Percentiles rank a stretch among this genome's conserved stretches.
Evolutionary conservation across 768 basidiomycete species (phyloP).

Genomic region (Pleurotus sapidus): DNA sequence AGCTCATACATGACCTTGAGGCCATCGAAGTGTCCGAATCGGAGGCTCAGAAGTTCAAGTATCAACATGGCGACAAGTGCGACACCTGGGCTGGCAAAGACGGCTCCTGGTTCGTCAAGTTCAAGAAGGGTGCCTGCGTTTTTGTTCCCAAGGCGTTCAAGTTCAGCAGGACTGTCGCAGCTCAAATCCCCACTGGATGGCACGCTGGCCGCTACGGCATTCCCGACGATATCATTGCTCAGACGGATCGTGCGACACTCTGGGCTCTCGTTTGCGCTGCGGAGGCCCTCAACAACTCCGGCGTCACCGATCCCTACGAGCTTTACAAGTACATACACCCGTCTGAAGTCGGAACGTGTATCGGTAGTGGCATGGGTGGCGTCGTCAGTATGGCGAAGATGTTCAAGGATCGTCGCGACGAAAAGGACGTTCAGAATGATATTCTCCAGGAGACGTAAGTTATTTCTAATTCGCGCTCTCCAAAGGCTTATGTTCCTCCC

Average conservation of each 20-base stretch:
- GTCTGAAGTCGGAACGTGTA: constrained; percentile 88
- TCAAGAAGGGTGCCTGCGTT: constrained; percentile 96
- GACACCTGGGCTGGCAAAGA: constrained; percentile 91
- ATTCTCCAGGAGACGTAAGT: constrained; percentile 96
- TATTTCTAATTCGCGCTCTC: background rate
- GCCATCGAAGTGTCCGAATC: constrained; percentile 89
- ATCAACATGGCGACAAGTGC: constrained; percentile 94
- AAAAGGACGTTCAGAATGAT: constrained; percentile 97
- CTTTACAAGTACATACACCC: constrained; percentile 97
- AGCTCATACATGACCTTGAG: constrained; percentile 95
- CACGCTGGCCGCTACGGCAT: constrained; percentile 95
- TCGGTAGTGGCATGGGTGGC: constrained; percentile 99
- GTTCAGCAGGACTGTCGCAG: constrained; percentile 93
- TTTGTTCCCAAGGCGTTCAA: constrained; percentile 92
- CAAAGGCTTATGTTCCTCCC: constrained; percentile 8
- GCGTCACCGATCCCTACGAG: constrained; percentile 97
- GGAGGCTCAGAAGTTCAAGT: constrained; percentile 94
- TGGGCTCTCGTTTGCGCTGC: constrained; percentile 96
- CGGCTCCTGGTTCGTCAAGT: constrained; percentile 97
- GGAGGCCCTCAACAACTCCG: constrained; percentile 95
- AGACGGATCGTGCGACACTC: constrained; percentile 88
- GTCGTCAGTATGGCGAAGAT: constrained; percentile 87
- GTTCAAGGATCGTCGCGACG: constrained; percentile 99
- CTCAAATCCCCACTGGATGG: constrained; percentile 98
- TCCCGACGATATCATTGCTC: constrained; percentile 92